phyloP scores from a whole-genome alignment of 768 basidiomycete genomes.

The Pleurotus giganteus region DNA sequence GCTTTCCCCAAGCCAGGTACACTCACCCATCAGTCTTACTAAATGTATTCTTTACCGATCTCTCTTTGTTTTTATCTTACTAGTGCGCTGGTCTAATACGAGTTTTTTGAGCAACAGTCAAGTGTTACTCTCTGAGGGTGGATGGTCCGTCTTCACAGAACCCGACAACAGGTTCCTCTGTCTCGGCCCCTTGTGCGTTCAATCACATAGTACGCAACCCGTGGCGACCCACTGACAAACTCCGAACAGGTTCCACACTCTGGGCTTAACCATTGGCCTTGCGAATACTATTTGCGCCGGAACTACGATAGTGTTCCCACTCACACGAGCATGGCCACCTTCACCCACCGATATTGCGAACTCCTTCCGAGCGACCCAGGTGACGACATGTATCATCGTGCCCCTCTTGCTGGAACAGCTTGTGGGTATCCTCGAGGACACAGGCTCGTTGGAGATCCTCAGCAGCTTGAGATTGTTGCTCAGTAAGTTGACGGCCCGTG shows the following conservation, averaged over 20 bases:
- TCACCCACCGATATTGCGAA: slow-evolving; percentile 12
- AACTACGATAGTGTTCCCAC: slow-evolving; percentile 12
- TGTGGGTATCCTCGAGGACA: slow-evolving; percentile 3
- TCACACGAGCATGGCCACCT: slow-evolving; percentile 14
- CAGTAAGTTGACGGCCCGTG: slow-evolving; percentile 1
- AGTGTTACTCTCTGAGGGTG: slow-evolving; percentile 9
- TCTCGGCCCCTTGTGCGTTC: slow-evolving; percentile 12
- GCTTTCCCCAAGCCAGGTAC: slow-evolving; percentile 14
- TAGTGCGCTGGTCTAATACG: slow-evolving; percentile 10
- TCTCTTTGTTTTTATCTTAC: background rate
- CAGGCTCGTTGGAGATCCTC: background rate
- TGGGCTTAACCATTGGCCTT: slow-evolving; percentile 13
- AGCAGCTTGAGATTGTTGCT: slow-evolving; percentile 8
- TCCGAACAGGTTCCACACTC: slow-evolving; percentile 10
- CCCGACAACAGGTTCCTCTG: slow-evolving; percentile 15
- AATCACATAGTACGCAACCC: background rate
- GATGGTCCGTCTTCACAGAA: slow-evolving; percentile 14
- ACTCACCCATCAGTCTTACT: background rate
- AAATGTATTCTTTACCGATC: background rate
- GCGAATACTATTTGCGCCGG: slow-evolving; percentile 12
- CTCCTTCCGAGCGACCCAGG: slow-evolving; percentile 1
- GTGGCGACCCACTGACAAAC: background rate
- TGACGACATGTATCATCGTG: slow-evolving; percentile 12
- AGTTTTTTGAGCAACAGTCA: slow-evolving; percentile 13
- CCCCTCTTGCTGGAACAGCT: slow-evolving; percentile 13